Percentiles rank a stretch among this genome's conserved stretches.
Conservation (phyloP, 169 alveolate genomes). For the Plasmodium sp. region DNA sequence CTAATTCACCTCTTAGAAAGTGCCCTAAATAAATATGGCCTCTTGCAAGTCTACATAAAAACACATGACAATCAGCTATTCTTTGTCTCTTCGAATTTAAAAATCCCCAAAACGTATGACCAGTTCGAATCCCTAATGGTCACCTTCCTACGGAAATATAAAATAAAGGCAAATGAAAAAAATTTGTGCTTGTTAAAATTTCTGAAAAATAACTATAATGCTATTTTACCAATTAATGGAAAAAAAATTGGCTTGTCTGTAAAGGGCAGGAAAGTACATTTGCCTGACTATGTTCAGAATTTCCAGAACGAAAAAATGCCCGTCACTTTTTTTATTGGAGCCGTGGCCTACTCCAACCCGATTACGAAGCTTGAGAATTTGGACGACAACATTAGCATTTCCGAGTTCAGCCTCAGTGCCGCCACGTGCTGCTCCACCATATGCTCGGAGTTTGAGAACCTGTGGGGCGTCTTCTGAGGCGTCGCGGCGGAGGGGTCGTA, state of each 20-base stretch:
- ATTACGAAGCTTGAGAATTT: slow-evolving; percentile 79
- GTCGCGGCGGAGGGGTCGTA: background rate
- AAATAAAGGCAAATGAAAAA: slow-evolving; percentile 85
- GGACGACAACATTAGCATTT: slow-evolving; percentile 87
- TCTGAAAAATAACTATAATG: slow-evolving; percentile 85
- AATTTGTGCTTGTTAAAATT: slow-evolving; percentile 84
- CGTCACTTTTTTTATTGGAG: slow-evolving; percentile 90
- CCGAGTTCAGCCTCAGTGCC: slow-evolving; percentile 89
- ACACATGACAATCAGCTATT: slow-evolving; percentile 88
- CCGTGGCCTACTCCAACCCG: slow-evolving; percentile 90
- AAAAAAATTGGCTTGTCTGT: slow-evolving; percentile 87
- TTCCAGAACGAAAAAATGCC: slow-evolving; percentile 77
- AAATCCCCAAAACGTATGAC: slow-evolving; percentile 89
- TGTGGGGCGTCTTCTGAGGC: slow-evolving; percentile 75
- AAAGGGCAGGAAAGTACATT: slow-evolving; percentile 81
- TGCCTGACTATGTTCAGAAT: slow-evolving; percentile 79
- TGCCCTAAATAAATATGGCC: slow-evolving; percentile 86
- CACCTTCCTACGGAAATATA: slow-evolving; percentile 85
- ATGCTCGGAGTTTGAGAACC: slow-evolving; percentile 85
- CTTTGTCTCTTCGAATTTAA: slow-evolving; percentile 90
- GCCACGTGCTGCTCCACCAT: slow-evolving; percentile 90
- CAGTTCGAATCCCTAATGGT: slow-evolving; percentile 88
- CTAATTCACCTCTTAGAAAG: slow-evolving; percentile 88
- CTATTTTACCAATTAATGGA: slow-evolving; percentile 87
- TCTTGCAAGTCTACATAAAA: slow-evolving; percentile 85